These are phyloP conservation scores for Tympanopsis confertula DNA, from an alignment of 2,329 filamentous ascomycete species.

Conservation along the genomic window DNA sequence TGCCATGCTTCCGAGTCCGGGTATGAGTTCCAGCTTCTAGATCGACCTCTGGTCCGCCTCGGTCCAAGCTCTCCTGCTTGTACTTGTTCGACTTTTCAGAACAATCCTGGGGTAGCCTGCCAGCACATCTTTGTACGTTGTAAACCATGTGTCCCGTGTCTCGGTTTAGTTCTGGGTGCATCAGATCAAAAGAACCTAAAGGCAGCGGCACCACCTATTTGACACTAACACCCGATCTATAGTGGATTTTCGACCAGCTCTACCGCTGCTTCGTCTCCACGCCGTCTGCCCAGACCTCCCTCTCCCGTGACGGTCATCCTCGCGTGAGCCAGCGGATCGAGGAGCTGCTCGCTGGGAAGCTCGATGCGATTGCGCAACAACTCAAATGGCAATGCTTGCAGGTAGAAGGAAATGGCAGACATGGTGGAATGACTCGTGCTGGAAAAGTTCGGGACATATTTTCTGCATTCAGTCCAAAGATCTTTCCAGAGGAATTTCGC, in stretches of 20 bases:
- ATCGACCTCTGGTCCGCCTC: slow-evolving; percentile 19
- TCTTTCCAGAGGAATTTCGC: slow-evolving; percentile 26
- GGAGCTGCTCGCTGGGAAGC: slow-evolving; percentile 15
- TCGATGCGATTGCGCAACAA: slow-evolving; percentile 17
- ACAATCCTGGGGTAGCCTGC: slow-evolving; percentile 17
- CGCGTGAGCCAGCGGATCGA: slow-evolving; percentile 15
- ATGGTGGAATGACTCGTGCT: slow-evolving; percentile 16
- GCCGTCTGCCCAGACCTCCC: slow-evolving; percentile 13
- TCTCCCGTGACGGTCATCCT: slow-evolving; percentile 17
- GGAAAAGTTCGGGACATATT: slow-evolving; percentile 28
- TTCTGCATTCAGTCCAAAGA: slow-evolving; percentile 24
- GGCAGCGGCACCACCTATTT: neutral
- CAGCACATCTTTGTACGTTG: slow-evolving; percentile 26
- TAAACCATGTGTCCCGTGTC: neutral
- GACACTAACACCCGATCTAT: slow-evolving; percentile 1
- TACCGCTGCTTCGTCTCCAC: slow-evolving; percentile 18
- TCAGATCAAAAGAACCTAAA: neutral
- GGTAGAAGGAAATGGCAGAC: slow-evolving; percentile 8
- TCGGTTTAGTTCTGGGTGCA: neutral
- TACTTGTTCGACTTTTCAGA: slow-evolving; percentile 19
- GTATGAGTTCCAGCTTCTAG: slow-evolving; percentile 22
- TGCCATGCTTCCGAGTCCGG: slow-evolving; percentile 15
- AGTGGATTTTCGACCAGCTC: slow-evolving; percentile 28
- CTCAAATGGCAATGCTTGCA: slow-evolving; percentile 20
- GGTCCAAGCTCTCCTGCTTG: slow-evolving; percentile 15